These are phyloP conservation scores for Nakaseomyces uthaithaninus DNA, from an alignment of 1,139 yeast genomes.

Conservation along the genomic window DNA sequence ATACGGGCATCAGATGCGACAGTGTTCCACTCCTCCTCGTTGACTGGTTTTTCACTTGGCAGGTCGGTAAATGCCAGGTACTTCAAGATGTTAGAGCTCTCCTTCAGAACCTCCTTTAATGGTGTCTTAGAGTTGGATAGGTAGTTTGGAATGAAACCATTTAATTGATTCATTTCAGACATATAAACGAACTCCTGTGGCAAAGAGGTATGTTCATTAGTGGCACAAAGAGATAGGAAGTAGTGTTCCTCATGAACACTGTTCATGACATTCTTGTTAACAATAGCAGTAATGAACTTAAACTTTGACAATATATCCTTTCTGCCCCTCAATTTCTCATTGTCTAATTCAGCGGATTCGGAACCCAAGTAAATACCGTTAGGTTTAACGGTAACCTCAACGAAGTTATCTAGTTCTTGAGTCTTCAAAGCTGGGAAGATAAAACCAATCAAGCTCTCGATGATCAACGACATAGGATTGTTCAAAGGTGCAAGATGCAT, in stretches of 20 bases:
- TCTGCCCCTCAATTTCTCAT: conserved; percentile 15
- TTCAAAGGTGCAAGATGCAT: conserved; percentile 72
- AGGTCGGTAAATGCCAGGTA: conserved; percentile 79
- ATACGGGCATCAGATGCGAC: conserved; percentile 48
- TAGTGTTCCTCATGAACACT: conserved; percentile 67
- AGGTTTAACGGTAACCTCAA: conserved; percentile 56
- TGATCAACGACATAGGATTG: conserved; percentile 49
- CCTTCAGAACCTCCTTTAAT: conserved; percentile 39
- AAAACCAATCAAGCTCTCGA: conserved; percentile 46
- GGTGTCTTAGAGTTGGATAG: conserved; percentile 32
- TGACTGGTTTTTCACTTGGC: conserved; percentile 57
- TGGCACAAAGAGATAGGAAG: conserved; percentile 75
- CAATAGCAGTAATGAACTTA: conserved; percentile 74
- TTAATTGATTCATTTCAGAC: conserved; percentile 82
- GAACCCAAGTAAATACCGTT: conserved; percentile 42
- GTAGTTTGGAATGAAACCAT: conserved; percentile 51
- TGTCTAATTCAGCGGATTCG: conserved; percentile 33
- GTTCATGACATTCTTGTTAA: conserved; percentile 78
- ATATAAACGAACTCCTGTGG: conserved; percentile 76
- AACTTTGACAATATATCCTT: conserved; percentile 23
- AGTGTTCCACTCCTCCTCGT: conserved; percentile 32
- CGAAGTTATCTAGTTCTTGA: conserved; percentile 49
- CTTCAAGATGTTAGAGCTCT: conserved; percentile 48
- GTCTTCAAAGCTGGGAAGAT: conserved; percentile 38
- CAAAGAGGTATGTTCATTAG: conserved; percentile 56